Evolutionary conservation across 768 basidiomycete species (phyloP), one percentile per base, ranked within the genome.

Genomic region (Suillus variegatus): DNA sequence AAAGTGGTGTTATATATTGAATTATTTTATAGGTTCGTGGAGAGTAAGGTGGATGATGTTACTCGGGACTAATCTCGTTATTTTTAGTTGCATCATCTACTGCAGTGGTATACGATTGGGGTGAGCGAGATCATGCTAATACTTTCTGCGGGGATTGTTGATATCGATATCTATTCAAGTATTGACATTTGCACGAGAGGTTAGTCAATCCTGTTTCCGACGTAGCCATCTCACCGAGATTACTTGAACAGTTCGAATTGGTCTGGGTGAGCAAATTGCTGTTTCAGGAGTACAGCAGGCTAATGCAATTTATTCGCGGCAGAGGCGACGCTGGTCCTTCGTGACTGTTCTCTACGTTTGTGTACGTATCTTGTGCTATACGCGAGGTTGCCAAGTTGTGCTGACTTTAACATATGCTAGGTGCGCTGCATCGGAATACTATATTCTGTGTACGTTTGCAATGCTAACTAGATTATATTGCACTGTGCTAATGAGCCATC

Each of bases 1-100:
- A 1, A 7, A 32, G 2, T 52, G 51, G 51, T 52, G 28, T 32
- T 28, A 28, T 32, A 18, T 52, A 28, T 52, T 52, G 1, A 52
- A 52, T 52, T 52, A 52, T 32, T 52, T 52, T 10, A 32, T 52
- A 52, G 51, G 51, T 52, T 52, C 28, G 51, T 52, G 51, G 28
- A 28, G 18, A 52, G 51, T 16, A 32, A 18, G 51, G 16, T 16
- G 16, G 28, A 52, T 52, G 51, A 28, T 52, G 16, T 32, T 3
- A 38, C 36, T 10, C 10, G 51, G 8, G 28, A 28, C 51, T 49
- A 49, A 52, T 28, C 25, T 52, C 7, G 16, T 7, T 16, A 16
- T 52, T 51, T 51, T 8, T 52, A 52, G 51, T 52, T 52, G 28
- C 28, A 18, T 52, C 51, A 16, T 52, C 51, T 10, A 52, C 51